Evolutionary conservation across 306 rosid genomes (phyloP), one percentile per base, ranked within the genome.

Genomic region (Quercus aquifolioides): DNA sequence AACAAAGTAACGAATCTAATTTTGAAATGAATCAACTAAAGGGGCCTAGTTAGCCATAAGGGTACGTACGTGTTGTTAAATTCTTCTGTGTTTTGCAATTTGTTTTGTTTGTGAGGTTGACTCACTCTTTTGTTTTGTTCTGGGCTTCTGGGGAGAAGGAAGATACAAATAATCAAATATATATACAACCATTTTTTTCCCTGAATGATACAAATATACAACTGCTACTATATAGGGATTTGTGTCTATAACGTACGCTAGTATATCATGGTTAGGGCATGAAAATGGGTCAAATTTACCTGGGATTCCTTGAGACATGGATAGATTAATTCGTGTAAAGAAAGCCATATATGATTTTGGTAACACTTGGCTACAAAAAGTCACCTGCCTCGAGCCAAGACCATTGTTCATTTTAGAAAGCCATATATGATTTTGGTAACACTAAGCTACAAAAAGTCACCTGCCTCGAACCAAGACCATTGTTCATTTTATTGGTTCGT

Each of bases 1-100:
- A 79, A 79, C 78, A 79, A 55, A 55, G 80, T n/a, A 79, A 76
- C 63, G 86, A 81, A 77, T 88, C 88, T 21, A 67, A 69, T 62
- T 84, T 21, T 54, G 81, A 82, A 63, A 43, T 55, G 58, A 10
- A 30, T 69, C 46, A 49, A 38, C 57, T 30, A 17, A 59, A 23
- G 55, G 51, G 55, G 49, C 28, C 46, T 28, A 25, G 33, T 15
- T 6, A 35, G 8, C 41, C 7, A 46, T 8, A 38, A 2, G 73
- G 23, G 46, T 41, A 41, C 46, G 23, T 26, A 9, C 33, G 58
- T 26, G 56, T 13, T 23, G 20, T 69, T 43, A 68, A 74, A 76
- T 25, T 82, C 73, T 73, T 73, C 12, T 33, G 67, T 63, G 35
- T 77, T 56, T 73, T 68, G 69, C 54, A 12, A 3, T 49, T 80